These are phyloP conservation scores for Cyberlindnera xylosilytica DNA, from an alignment of 805 yeast genomes.

Conservation along the genomic window DNA sequence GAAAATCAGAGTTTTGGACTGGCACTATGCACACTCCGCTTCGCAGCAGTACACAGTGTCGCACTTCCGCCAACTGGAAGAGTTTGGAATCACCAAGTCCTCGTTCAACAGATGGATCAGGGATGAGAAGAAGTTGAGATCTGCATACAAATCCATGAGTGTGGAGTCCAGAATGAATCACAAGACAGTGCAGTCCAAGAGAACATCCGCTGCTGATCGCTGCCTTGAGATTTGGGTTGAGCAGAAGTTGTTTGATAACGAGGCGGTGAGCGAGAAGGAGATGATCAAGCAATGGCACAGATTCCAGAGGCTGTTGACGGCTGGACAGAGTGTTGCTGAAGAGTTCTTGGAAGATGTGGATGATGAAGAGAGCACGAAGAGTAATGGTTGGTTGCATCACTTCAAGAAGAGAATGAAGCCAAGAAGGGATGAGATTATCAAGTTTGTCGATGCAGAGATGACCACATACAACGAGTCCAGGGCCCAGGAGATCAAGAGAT, in stretches of 20 bases:
- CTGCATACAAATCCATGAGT: slow-evolving; percentile 26
- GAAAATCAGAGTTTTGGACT: slow-evolving; percentile 18
- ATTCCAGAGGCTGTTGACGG: slow-evolving; percentile 22
- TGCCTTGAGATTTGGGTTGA: slow-evolving; percentile 37
- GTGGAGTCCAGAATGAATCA: slow-evolving; percentile 24
- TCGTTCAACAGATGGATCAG: slow-evolving; percentile 39
- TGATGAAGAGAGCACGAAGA: slow-evolving; percentile 20
- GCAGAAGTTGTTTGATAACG: slow-evolving; percentile 32
- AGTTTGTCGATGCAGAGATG: slow-evolving; percentile 21
- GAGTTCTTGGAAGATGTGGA: neutral
- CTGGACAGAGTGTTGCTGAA: neutral
- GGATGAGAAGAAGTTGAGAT: slow-evolving; percentile 31
- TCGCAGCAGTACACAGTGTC: slow-evolving; percentile 35
- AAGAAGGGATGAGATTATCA: slow-evolving; percentile 28
- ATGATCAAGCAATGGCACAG: slow-evolving; percentile 30
- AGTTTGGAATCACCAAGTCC: slow-evolving; percentile 37
- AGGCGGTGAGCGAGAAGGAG: slow-evolving; percentile 27
- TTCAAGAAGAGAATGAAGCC: slow-evolving; percentile 32
- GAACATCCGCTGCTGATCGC: slow-evolving; percentile 32
- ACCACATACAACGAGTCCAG: slow-evolving; percentile 1
- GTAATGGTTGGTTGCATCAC: slow-evolving; percentile 41
- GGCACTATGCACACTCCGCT: slow-evolving; percentile 32
- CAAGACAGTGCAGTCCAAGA: slow-evolving; percentile 18
- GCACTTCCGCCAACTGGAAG: slow-evolving; percentile 29
- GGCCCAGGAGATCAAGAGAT: slow-evolving; percentile 17